These are phyloP conservation scores for Aspergillus cejpii DNA, from an alignment of 2,329 filamentous ascomycete genomes.

Conservation along the genomic window DNA sequence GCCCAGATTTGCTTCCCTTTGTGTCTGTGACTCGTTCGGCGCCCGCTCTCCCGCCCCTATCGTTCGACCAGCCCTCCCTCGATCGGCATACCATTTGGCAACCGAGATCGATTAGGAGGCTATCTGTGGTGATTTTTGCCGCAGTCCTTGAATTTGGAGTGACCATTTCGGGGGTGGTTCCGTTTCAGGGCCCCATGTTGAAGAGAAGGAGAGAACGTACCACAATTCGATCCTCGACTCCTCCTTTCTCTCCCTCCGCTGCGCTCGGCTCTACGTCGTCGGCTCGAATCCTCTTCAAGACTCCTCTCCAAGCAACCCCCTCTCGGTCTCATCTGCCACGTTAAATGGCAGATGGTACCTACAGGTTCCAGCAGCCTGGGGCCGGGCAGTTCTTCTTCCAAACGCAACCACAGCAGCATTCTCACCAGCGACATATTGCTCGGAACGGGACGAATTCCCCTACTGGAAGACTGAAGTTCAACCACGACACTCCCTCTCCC, in stretches of 20 bases:
- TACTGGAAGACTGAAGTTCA: constrained; percentile 41
- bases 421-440: constrained; percentile 40
- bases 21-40: constrained; percentile 27
- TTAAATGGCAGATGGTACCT: constrained; percentile 52
- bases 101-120: constrained; percentile 9
- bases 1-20: constrained; percentile 13
- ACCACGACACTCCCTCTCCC: constrained; percentile 44
- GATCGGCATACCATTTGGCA: constrained; percentile 4
- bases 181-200: constrained; percentile 41
- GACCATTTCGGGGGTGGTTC: constrained; percentile 26
- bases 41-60: constrained; percentile 16
- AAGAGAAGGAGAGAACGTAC: constrained; percentile 45
- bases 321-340: constrained; percentile 43
- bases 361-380: constrained; percentile 50
- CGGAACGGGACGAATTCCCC: constrained; percentile 44
- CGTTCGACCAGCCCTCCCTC: constrained; percentile 16
- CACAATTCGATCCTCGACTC: constrained; percentile 30
- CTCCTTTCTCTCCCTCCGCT: constrained; percentile 27
- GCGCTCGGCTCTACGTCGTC: constrained; percentile 19
- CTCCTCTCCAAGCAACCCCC: constrained; percentile 28
- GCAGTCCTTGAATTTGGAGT: constrained; percentile 15
- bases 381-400: constrained; percentile 47
- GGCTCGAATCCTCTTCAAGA: constrained; percentile 21
- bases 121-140: constrained; percentile 12
- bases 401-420: constrained; percentile 39